Base-by-base conservation (phyloP, 129 eudicot species). In the Silybum marianum region DNA sequence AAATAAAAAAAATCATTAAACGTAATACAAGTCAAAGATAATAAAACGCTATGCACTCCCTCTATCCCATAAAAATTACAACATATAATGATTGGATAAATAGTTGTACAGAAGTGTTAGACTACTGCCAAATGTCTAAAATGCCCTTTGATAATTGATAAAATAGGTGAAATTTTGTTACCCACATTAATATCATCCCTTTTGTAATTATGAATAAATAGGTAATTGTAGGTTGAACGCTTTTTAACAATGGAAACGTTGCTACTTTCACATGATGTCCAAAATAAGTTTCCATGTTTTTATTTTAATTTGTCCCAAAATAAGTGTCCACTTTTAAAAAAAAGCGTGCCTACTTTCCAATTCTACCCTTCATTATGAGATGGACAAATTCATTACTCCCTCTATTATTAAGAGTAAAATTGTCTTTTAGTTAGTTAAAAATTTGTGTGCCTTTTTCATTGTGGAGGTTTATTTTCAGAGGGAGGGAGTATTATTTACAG, bases 1-100 rank as follows among this genome's bases (percentile, higher is more conserved):
- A 3, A 54, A 42, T 30, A 28, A 46, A 48, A 48, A 24, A 6
- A 23, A 75, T 77, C 42, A 76, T 76, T 38, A 51, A 34, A 34
- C 34, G 60, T 46, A 63, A 39, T 42, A 40, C 54, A 40, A 40
- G 65, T 71, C 62, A 71, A 21, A 69, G 66, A 80, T 66, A 44
- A 28, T 77, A 34, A 77, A 77, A 22, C 21, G 14, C 13, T 75
- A 58, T 11, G 19, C 71, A 76, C 21, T 54, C 63, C 63, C 63
- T 14, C 22, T 54, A 9, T 5, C 63, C 63, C 54, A 44, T 1
- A 44, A 44, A 44, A 44, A 16, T 11, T 44, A 13, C 54, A 44
- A 44, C 54, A 44, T 11, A 42, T 42, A 13, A 42, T 2, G 51
- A 42, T 42, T 42, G 51, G 16, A 42, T 42, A 42, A 10, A 42